Base-by-base conservation (phyloP, 23 red algal genomes). In the Chondrus crispus region DNA sequence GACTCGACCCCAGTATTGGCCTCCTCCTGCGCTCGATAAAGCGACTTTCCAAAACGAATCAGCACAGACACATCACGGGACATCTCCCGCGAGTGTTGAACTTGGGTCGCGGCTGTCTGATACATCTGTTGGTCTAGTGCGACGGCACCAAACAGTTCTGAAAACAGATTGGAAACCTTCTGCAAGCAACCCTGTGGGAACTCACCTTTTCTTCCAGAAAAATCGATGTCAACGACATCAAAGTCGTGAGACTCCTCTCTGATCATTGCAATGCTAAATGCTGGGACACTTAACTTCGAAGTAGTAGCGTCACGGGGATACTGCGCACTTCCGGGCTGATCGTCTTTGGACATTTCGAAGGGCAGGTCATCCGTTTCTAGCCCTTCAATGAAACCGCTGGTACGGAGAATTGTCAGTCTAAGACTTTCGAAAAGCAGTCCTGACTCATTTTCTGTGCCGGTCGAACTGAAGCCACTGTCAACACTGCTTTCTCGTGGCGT, bases 21-120 rank as follows among this genome's bases (percentile, higher is more conserved):
- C 45, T 81, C 87, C 50, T 90, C 87, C 36, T 90, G 87, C 18
- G 87, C 87, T 68, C 72, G 69, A 68, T 90, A 90, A 26, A 90
- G 14, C 26, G 87, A 90, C 36, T 81, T 55, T 51, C 87, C 87
- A 49, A 68, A 90, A 43, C 87, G 87, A 22, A 90, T 53, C 24
- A 90, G 41, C 4, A 90, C 38, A 36, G 64, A 75, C 19, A 90
- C 60, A 44, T 90, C 74, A 5, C 87, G 44, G 22, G 87, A 90
- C 22, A 81, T 52, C 80, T 90, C 72, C 22, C 72, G 45, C 24
- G 44, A 30, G 35, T 45, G 37, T 7, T 58, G 43, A 66, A 66
- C 26, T 68, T 43, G 71, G 4, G 4, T 74, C 41, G 18, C 30
- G 3, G 60, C 4, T 1, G 12, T 20, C n/a, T 66, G 39, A 4